A percentile compares a stretch with the other conserved stretches of the same genome.
phyloP scores from a whole-genome alignment of 176 grass and related monocot species.

The Eleusine indica region DNA sequence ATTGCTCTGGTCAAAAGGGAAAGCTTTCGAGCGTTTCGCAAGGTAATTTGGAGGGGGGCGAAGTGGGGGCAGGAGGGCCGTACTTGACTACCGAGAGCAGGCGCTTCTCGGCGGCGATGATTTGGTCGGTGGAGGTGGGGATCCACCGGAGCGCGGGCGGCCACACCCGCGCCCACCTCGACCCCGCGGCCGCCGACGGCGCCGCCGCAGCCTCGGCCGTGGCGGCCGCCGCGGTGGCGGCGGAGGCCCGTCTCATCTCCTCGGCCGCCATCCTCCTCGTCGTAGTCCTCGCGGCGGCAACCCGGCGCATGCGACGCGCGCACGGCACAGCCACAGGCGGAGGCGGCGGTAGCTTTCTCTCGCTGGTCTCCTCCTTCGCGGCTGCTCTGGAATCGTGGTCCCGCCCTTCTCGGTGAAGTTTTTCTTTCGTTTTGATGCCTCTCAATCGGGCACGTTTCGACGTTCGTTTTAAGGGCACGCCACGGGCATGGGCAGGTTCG shows the following conservation, averaged over 20 bases:
- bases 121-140: conserved; percentile 91
- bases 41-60: not conserved
- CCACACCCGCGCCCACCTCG: conserved; percentile 65
- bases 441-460: not conserved
- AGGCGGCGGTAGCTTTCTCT: not conserved
- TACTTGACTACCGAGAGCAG: conserved; percentile 87
- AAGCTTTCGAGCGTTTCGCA: not conserved
- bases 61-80: not conserved
- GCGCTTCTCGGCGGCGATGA: conserved; percentile 93
- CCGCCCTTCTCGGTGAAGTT: not conserved
- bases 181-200: conserved; percentile 29
- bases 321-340: not conserved
- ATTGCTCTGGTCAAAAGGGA: not conserved
- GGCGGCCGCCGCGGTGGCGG: conserved; percentile 32
- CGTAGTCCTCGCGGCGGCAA: not conserved
- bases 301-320: conserved; percentile 34
- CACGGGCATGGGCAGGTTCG: not conserved
- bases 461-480: not conserved
- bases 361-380: not conserved
- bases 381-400: not conserved
- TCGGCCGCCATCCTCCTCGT: conserved; percentile 47
- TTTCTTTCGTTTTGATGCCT: not conserved
- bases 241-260: conserved; percentile 57
- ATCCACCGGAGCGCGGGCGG: conserved; percentile 81
- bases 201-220: conserved; percentile 15